These are phyloP conservation scores for Mycena chlorophos DNA, from an alignment of 768 basidiomycete species.

Conservation along the genomic window DNA sequence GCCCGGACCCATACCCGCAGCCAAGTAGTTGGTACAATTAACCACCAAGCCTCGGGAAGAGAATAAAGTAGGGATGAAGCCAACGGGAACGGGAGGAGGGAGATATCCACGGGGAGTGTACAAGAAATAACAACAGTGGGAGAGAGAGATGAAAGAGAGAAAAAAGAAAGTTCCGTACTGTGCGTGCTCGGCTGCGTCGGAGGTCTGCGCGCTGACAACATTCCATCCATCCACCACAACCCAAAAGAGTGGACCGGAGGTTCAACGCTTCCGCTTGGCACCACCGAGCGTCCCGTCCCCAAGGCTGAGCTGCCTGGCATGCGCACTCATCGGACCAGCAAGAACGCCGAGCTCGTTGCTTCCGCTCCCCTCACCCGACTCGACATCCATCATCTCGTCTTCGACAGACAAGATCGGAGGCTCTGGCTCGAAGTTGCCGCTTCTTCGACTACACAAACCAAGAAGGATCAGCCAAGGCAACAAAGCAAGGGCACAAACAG, in stretches of 20 bases:
- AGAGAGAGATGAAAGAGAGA: neutral
- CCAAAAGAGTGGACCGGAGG: too few species aligned
- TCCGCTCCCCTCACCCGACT: neutral
- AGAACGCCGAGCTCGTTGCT: neutral
- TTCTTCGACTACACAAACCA: neutral
- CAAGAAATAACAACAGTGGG: neutral
- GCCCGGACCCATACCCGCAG: too few species aligned
- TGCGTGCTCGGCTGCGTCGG: too few species aligned
- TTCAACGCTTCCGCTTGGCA: neutral
- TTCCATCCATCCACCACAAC: too few species aligned
- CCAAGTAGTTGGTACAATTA: too few species aligned
- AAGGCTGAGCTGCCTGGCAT: neutral
- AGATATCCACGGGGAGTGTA: neutral
- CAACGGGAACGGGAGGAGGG: too few species aligned
- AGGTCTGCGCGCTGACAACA: too few species aligned
- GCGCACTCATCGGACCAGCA: neutral
- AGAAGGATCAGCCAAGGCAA: neutral
- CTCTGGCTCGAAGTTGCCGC: neutral
- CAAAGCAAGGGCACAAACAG: too few species aligned
- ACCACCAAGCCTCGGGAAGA: too few species aligned
- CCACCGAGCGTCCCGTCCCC: conserved; percentile 1
- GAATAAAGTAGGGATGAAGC: neutral
- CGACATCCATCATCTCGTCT: conserved; percentile 4
- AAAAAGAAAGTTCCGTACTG: too few species aligned
- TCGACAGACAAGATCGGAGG: neutral